Evolutionary conservation across 2,329 filamentous ascomycete species (phyloP).

Genomic region (Alternaria brassicicola): DNA sequence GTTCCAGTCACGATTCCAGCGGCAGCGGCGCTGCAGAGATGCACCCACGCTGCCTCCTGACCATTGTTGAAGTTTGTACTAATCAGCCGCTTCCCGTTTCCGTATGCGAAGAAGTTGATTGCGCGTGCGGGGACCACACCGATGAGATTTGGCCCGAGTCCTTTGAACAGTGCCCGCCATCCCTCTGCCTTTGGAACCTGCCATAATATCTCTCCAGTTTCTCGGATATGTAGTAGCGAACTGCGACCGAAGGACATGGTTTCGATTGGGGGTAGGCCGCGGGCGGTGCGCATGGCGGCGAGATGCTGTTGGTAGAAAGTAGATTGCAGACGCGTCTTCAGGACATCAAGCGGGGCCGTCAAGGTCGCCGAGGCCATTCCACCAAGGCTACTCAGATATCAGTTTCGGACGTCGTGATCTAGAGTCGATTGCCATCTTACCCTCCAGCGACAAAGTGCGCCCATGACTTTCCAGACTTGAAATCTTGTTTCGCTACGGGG

Average conservation of each 20-base stretch:
- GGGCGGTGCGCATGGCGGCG: conserved; percentile 67
- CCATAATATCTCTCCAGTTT: conserved; percentile 84
- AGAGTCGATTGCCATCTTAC: conserved; percentile 56
- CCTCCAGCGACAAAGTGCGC: conserved; percentile 90
- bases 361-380: conserved; percentile 91
- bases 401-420: conserved; percentile 32
- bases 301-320: conserved; percentile 92
- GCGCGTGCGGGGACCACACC: conserved; percentile 87
- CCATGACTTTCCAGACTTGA: conserved; percentile 74
- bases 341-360: conserved; percentile 91
- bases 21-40: conserved; percentile 74
- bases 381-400: conserved; percentile 67
- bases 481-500: conserved; percentile 46
- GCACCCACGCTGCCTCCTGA: conserved; percentile 74
- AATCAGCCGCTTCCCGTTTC: conserved; percentile 85
- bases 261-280: conserved; percentile 59
- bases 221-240: conserved; percentile 75
- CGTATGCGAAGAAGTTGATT: conserved; percentile 94
- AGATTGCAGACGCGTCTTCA: conserved; percentile 91
- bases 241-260: conserved; percentile 69
- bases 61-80: conserved; percentile 75
- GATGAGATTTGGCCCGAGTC: conserved; percentile 85
- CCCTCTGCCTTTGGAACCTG: conserved; percentile 83
- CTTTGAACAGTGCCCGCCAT: conserved; percentile 88
- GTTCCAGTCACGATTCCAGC: conserved; percentile 88